These are phyloP conservation scores for Talaromyces amestolkiae DNA, from an alignment of 2,329 filamentous ascomycete species.

Conservation along the genomic window DNA sequence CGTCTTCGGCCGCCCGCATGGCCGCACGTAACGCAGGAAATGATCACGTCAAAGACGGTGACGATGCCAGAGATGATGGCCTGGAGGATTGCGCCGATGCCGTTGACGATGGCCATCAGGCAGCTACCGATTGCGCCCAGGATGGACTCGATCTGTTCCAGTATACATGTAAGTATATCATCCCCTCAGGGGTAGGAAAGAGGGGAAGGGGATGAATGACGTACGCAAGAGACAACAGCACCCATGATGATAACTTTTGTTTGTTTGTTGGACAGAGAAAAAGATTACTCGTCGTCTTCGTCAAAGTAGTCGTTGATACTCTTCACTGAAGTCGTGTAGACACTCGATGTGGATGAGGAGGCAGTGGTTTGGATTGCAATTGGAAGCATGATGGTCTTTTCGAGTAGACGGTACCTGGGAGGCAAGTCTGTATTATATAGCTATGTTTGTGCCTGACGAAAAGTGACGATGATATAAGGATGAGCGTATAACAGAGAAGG, in stretches of 20 bases:
- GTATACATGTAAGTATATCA: constrained; percentile 21
- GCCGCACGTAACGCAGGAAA: constrained; percentile 60
- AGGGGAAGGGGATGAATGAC: constrained; percentile 36
- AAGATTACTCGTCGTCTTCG: constrained; percentile 14
- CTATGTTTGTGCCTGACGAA: background rate
- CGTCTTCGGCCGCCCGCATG: constrained; percentile 23
- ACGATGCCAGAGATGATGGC: constrained; percentile 68
- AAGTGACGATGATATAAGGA: constrained; percentile 5
- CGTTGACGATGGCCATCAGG: constrained; percentile 67
- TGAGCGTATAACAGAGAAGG: background rate
- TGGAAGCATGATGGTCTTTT: constrained; percentile 13
- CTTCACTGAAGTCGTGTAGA: constrained; percentile 3
- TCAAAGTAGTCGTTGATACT: constrained; percentile 19
- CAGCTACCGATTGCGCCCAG: constrained; percentile 63
- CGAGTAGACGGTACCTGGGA: background rate
- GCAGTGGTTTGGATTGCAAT: constrained; percentile 12
- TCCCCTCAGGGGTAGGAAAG: background rate
- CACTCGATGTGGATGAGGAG: background rate
- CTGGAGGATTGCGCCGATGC: constrained; percentile 62
- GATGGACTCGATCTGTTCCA: constrained; percentile 54
- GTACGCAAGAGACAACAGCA: constrained; percentile 79
- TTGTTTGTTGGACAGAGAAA: background rate
- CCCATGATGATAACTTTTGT: constrained; percentile 60
- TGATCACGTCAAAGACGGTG: constrained; percentile 63
- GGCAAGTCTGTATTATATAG: background rate